Base-by-base conservation (phyloP, 78 protist genomes). In the Polysphondylium violaceum region DNA sequence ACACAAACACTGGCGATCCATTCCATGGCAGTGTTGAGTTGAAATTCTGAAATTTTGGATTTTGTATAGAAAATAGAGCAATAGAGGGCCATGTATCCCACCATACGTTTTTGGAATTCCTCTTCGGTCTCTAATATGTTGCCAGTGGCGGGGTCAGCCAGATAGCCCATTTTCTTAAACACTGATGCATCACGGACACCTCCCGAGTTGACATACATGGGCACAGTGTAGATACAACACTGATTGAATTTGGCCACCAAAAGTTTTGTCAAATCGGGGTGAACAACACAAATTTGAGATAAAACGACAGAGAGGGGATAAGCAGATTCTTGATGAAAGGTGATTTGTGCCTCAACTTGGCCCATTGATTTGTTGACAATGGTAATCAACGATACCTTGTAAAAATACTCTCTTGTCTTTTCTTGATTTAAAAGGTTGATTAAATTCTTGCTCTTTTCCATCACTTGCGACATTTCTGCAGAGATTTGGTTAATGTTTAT, bases 281-380 rank as follows among this genome's bases (percentile, higher is more conserved):
- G 29, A 14, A 11, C 25, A 23, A 36, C 25, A 25, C 51, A 27
- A 50, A 74, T 59, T 19, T 59, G 51, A 3, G 23, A 16, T 12
- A 74, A 23, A 29, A 74, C 81, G 16, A 38, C 27, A 12, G 81
- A 43, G 14, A 36, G 36, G 19, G 81, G 68, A 36, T 38, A 36
- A 3, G 81, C 60, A 23, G 67, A 74, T 3, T 41, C 47, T n/a
- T 12, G 6, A 36, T 55, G 47, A 38, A 23, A 27, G n/a, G 69
- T 38, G 31, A 74, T 74, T 56, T 74, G 81, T n/a, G 67, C 12
- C 23, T 74, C 81, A 36, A 74, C 59, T 74, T 74, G 81, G 17
- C 38, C 53, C 33, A 74, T 55, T 2, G 51, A 36, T 7, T 74
- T 74, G 0, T 27, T 55, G 1, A 33, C 64, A 11, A 74, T 51